Evolutionary conservation across 2,329 filamentous ascomycete species (phyloP).

Genomic region (Hypoxylon rubiginosum): DNA sequence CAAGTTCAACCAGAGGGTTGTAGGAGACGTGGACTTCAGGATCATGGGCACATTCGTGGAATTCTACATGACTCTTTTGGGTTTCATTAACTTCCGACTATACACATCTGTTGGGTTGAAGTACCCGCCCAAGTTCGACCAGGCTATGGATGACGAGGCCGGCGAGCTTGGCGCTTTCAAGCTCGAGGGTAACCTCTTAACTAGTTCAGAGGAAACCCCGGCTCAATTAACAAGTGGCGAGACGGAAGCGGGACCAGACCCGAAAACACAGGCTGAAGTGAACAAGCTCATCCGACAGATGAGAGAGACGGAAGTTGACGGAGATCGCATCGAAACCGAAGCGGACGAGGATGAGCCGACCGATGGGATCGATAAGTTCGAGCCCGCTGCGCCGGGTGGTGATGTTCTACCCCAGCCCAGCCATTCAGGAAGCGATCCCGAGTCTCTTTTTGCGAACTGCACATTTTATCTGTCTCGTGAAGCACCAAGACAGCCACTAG

Average conservation of each 20-base stretch:
- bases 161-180: constrained; percentile 93
- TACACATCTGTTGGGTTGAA: constrained; percentile 93
- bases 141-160: constrained; percentile 86
- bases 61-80: constrained; percentile 96
- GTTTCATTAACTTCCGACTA: constrained; percentile 95
- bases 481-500: constrained; percentile 88
- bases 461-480: constrained; percentile 96
- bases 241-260: constrained; percentile 68
- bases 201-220: constrained; percentile 63
- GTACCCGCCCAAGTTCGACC: constrained; percentile 95
- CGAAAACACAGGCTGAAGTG: constrained; percentile 74
- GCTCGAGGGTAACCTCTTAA: constrained; percentile 80
- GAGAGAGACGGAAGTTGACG: constrained; percentile 65
- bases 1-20: constrained; percentile 95
- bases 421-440: constrained; percentile 74
- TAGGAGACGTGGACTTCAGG: constrained; percentile 95
- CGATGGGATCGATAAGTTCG: constrained; percentile 89
- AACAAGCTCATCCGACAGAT: constrained; percentile 78
- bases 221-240: constrained; percentile 66
- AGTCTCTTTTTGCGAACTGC: constrained; percentile 85
- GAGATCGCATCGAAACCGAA: constrained; percentile 58
- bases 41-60: constrained; percentile 99
- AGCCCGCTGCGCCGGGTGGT: constrained; percentile 84
- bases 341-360: constrained; percentile 61
- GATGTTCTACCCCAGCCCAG: constrained; percentile 87